Evolutionary conservation across 2,329 filamentous ascomycete species (phyloP).

Genomic region (Penicillium psychrosexuale): DNA sequence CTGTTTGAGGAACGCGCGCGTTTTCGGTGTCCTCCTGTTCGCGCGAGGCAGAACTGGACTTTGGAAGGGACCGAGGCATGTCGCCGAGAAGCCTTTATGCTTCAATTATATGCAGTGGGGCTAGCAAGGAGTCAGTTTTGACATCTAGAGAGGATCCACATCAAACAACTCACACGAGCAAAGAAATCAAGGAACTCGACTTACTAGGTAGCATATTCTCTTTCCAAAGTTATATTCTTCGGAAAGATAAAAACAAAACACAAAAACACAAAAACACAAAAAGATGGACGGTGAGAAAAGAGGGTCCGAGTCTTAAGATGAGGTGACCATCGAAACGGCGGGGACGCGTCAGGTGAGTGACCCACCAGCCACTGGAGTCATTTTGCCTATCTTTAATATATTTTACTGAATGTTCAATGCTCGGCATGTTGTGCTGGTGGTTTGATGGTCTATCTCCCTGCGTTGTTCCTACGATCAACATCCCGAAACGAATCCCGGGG

Average conservation of each 20-base stretch:
- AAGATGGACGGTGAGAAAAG: neutral
- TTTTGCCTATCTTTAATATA: neutral
- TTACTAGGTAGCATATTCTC: constrained; percentile 1
- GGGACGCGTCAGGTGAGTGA: constrained; percentile 2
- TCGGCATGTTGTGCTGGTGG: neutral
- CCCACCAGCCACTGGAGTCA: neutral
- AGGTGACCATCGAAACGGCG: neutral
- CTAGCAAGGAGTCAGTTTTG: constrained; percentile 6
- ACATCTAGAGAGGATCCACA: neutral
- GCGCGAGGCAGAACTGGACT: constrained; percentile 18
- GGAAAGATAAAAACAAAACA: neutral
- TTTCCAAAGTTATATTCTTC: neutral
- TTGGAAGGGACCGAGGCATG: constrained; percentile 35
- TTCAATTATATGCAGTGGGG: constrained; percentile 1
- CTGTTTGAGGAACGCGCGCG: constrained; percentile 26
- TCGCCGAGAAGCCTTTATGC: constrained; percentile 7
- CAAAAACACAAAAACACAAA: neutral
- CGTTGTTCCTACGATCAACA: neutral
- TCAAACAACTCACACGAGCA: neutral
- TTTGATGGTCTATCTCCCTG: neutral
- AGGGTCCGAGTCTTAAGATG: neutral
- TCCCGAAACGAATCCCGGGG: neutral
- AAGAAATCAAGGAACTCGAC: neutral
- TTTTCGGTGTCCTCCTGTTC: constrained; percentile 14
- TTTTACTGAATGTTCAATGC: neutral